These are phyloP conservation scores for Ascosphaera pollenicola DNA, from an alignment of 2,329 filamentous ascomycete species.

Conservation along the genomic window DNA sequence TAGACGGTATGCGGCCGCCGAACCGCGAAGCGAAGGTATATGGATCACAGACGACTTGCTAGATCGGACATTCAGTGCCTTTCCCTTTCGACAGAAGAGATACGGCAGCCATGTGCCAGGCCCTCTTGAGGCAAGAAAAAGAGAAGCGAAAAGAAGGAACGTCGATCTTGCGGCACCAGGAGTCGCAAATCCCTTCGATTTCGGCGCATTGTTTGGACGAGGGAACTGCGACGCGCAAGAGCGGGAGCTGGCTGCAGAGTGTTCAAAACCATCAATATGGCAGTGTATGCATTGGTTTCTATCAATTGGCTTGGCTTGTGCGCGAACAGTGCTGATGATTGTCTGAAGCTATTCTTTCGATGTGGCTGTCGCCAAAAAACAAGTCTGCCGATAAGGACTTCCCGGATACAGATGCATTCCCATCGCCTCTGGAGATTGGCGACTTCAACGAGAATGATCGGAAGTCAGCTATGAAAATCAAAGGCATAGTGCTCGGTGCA, in stretches of 20 bases:
- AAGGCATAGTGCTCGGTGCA: no score
- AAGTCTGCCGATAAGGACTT: neutral
- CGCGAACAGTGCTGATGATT: neutral
- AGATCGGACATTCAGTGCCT: conserved; percentile 25
- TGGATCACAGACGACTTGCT: conserved; percentile 26
- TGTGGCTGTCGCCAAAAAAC: neutral
- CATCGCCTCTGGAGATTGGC: conserved; percentile 1
- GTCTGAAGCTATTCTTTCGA: neutral
- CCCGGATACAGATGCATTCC: neutral
- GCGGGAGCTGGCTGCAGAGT: neutral
- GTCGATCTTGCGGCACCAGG: conserved; percentile 22
- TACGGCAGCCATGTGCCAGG: conserved; percentile 39
- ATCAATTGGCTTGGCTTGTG: neutral
- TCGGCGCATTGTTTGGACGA: conserved; percentile 19
- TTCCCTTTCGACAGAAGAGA: conserved; percentile 24
- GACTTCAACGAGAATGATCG: neutral
- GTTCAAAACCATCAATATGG: no score
- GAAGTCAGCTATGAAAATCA: neutral
- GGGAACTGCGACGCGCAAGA: conserved; percentile 11
- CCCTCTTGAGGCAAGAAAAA: conserved; percentile 36
- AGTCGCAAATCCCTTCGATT: conserved; percentile 13
- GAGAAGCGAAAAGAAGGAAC: conserved; percentile 33
- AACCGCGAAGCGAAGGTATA: conserved; percentile 19
- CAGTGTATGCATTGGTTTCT: no score
- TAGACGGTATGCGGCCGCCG: no score